Evolutionary conservation across 2,329 filamentous ascomycete genomes (phyloP), one percentile per base, ranked within the genome.

Genomic region (Ambrosiella xylebori): DNA sequence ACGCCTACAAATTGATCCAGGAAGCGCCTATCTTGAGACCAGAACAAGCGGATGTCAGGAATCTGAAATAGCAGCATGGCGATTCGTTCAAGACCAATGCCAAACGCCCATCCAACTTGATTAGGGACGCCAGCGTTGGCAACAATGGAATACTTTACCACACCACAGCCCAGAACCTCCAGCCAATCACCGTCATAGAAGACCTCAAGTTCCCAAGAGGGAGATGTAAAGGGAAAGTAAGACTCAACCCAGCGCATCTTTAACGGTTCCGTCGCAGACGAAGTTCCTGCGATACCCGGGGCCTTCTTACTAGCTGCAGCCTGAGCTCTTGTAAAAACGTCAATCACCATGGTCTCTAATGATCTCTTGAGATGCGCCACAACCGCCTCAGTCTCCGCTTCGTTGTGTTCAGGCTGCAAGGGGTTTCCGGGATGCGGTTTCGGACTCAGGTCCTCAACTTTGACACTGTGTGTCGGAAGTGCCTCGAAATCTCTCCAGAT

Each of bases 31-130:
- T 98, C 93, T 57, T 76, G 74, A 38, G 87, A 94, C 93, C 93
- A 98, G 74, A 98, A 97, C 3, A 97, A 81, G 11, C 93, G 84
- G 64, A 98, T 98, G 67, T 98, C 93, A 0, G 90, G 88, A 60
- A 98, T 95, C 60, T 87, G 85, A 74, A 96, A 98, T 27, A 98
- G 80, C 40, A 98, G 79, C 93, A 98, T 98, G 61, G 93, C 91
- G 62, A 98, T 91, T 61, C 93, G 82, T 70, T 98, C 93, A 36
- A 98, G 78, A 1, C 93, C 93, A 15, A 97, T 76, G 40, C 93
- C 93, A 70, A 97, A 98, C 0, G 93, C 93, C 93, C 93, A 98
- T 4, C 90, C 91, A 2, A 95, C 71, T 65, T 87, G 82, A 58
- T 80, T 73, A 2, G 86, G 81, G 51, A 88, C 81, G 54, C 81